Base-by-base conservation (phyloP, 1,284 basidiomycete species). In the Cryptococcus maquisensis region DNA sequence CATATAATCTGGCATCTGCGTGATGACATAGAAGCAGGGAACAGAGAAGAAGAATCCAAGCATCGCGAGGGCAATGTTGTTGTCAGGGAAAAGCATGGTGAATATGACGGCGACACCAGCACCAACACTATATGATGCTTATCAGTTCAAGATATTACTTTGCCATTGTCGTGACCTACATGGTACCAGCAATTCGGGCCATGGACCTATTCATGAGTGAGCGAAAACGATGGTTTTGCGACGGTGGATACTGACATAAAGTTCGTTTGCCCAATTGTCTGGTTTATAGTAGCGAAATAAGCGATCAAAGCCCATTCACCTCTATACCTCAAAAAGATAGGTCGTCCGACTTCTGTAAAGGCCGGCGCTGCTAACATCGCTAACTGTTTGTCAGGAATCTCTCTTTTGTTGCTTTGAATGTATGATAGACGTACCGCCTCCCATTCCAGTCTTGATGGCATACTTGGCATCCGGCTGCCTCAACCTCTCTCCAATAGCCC, bases 261-360 rank as follows among this genome's bases (percentile, higher is more conserved):
- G 68, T 94, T 93, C 2, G 90, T 94, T 84, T 92, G 71, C 4
- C 68, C 61, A 1, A 95, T 86, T 1, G 89, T 92, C 1, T 89
- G 90, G 36, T 87, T 90, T 71, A 94, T 87, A 6, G 93, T 89
- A 15, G 89, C 85, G 65, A 95, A 90, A 72, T 86, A 92, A 42
- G 90, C 92, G 50, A 98, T 90, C 64, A 98, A 76, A 1, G 92
- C 92, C 94, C 94, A 98, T 73, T 97, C 91, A 39, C 92, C 92
- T 66, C 86, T 82, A 66, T 86, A 93, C 52, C 71, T 82, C 35
- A 89, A 78, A 68, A 96, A 98, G 5, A 84, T 77, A 2, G 85
- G 85, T 24, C 91, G 79, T 1, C 88, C 92, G 12, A 74, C 64
- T 55, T 90, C 86, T 52, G 90, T 86, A 71, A 93, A 96, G 0